Base-by-base conservation (phyloP, 768 basidiomycete genomes). In the Lentinula edodes region DNA sequence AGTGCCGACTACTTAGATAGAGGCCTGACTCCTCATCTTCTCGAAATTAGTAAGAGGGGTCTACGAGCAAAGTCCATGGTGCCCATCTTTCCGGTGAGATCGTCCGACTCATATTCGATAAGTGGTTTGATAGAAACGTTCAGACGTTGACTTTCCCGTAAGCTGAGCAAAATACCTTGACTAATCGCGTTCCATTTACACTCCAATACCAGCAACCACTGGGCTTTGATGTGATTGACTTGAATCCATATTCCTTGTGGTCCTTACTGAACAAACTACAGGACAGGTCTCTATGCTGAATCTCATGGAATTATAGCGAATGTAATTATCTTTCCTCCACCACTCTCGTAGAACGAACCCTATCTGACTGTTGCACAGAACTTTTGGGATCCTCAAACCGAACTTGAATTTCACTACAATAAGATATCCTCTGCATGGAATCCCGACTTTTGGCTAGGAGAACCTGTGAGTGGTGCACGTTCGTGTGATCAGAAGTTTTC, bases 221-320 rank as follows among this genome's bases (percentile, higher is more conserved):
- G 94, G 93, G 73, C 88, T 3, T 70, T 96, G 41, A 86, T 96
- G 91, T 93, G 68, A 32, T 81, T 69, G 6, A 15, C 13, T 12
- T 20, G 9, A 54, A 16, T 38, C 28, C 3, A 43, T 61, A 8
- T 9, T 38, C 60, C n/a, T 2, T 23, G n/a, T 65, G 64, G 23
- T 52, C 3, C 61, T 45, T 12, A n/a, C 20, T 41, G 61, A 45
- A 34, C 20, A 43, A 38, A 51, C 8, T 20, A 38, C 62, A 93
- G 91, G 87, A 97, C 94, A 13, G 95, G 95, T 2, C 80, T 96
- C 3, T 83, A 93, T 68, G 90, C 90, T 0, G 93, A 95, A 72
- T 90, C 90, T 20, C 93, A 96, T 71, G 94, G 94, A 12, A 93
- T 97, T 51, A 83, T 97, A 23, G 94, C 85, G 12, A 97, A 96